Conservation (phyloP, 2,329 filamentous ascomycete genomes). For the Aspergillus unguis region DNA sequence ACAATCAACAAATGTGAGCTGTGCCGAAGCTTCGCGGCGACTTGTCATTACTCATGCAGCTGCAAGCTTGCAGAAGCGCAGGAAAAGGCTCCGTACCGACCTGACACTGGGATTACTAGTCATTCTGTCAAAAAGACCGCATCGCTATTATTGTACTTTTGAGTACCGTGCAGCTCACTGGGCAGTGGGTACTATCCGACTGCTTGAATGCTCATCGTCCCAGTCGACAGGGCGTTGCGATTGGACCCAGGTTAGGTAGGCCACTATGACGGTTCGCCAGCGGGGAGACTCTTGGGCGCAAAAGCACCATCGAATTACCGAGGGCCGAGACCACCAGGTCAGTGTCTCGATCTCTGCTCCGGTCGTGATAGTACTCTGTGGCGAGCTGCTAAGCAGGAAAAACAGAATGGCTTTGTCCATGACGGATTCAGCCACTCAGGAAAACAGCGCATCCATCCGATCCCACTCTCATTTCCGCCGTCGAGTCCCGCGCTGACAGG, state of each 20-base stretch:
- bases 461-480: neutral
- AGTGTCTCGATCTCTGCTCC: neutral
- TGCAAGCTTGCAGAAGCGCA: slow-evolving; percentile 9
- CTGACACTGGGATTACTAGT: no score
- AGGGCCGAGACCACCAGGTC: neutral
- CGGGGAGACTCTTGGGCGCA: neutral
- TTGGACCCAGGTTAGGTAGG: slow-evolving; percentile 2
- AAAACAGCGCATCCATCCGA: neutral
- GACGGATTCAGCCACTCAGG: neutral
- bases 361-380: neutral
- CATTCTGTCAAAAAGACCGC: no score
- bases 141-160: neutral
- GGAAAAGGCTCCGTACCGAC: neutral
- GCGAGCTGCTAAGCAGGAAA: neutral
- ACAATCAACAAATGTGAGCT: slow-evolving; percentile 14
- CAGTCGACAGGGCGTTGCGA: neutral
- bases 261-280: slow-evolving; percentile 3
- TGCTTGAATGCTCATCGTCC: neutral
- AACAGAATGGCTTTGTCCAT: slow-evolving; percentile 5
- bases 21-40: slow-evolving; percentile 13
- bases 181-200: neutral
- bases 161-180: no score
- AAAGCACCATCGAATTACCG: slow-evolving; percentile 2
- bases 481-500: slow-evolving; percentile 11
- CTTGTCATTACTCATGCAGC: neutral